Evolutionary conservation across 768 basidiomycete genomes (phyloP).

Genomic region (Pisolithus marmoratus): DNA sequence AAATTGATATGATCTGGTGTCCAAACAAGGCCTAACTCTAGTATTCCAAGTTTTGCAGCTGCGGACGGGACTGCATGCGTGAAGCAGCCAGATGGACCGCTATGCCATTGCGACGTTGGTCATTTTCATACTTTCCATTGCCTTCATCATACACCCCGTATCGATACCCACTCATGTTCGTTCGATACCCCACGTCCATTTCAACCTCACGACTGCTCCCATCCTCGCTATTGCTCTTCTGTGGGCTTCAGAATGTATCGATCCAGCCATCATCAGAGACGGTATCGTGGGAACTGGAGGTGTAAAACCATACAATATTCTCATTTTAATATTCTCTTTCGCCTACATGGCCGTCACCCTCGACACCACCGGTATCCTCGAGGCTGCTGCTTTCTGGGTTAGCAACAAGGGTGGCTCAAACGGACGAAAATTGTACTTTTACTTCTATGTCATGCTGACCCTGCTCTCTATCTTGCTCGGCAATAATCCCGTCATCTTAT

Average conservation of each 20-base stretch:
- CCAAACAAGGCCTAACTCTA: no score
- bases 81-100: conserved; percentile 41
- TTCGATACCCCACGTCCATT: conserved; percentile 25
- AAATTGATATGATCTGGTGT: no score
- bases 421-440: conserved; percentile 68
- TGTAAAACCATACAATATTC: conserved; percentile 86
- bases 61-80: no score
- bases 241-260: conserved; percentile 51
- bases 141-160: conserved; percentile 45
- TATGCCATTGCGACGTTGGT: conserved; percentile 45
- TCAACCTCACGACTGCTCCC: conserved; percentile 51
- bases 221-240: conserved; percentile 46
- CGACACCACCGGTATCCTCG: conserved; percentile 82
- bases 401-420: conserved; percentile 70
- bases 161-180: conserved; percentile 34
- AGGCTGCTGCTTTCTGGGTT: conserved; percentile 86
- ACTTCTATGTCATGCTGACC: conserved; percentile 82
- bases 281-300: conserved; percentile 80
- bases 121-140: conserved; percentile 48
- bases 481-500: conserved; percentile 91
- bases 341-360: conserved; percentile 92
- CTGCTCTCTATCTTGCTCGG: conserved; percentile 75
- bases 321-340: conserved; percentile 86
- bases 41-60: no score
- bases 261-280: conserved; percentile 45